These are phyloP conservation scores for Herpotrichia juniperi DNA, from an alignment of 2,329 filamentous ascomycete species.

Conservation along the genomic window DNA sequence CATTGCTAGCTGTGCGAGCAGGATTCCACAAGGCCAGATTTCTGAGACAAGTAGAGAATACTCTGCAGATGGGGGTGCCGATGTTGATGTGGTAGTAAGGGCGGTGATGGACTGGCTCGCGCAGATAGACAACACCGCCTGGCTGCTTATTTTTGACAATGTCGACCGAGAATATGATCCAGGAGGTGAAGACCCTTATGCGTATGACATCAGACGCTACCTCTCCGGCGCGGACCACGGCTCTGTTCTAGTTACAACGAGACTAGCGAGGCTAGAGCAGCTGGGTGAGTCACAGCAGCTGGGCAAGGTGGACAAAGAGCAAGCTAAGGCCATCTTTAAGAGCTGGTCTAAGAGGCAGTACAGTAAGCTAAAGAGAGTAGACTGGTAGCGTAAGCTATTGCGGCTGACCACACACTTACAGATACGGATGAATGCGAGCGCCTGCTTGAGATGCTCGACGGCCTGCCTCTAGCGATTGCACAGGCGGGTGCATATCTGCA, in stretches of 20 bases:
- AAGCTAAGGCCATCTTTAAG: conserved; percentile 23
- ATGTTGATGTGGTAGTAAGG: conserved; percentile 18
- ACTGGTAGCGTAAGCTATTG: not conserved
- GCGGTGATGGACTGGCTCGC: conserved; percentile 23
- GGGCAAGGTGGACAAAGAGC: conserved; percentile 15
- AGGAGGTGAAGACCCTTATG: conserved; percentile 7
- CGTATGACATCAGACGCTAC: conserved; percentile 17
- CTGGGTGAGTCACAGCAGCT: conserved; percentile 16
- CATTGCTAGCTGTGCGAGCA: conserved; percentile 20
- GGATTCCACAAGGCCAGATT: conserved; percentile 23
- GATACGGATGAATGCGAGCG: conserved; percentile 12
- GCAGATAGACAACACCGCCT: conserved; percentile 14
- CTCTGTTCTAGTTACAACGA: conserved; percentile 21
- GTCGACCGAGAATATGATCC: conserved; percentile 13
- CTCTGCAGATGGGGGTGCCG: conserved; percentile 9
- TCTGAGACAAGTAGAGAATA: conserved; percentile 18
- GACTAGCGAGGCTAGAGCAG: conserved; percentile 15
- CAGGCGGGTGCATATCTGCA: conserved; percentile 28
- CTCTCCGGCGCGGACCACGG: conserved; percentile 18
- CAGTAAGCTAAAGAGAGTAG: conserved; percentile 12
- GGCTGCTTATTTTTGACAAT: conserved; percentile 25
- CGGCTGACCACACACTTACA: conserved; percentile 13
- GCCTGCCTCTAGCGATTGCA: conserved; percentile 28
- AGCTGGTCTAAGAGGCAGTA: conserved; percentile 20
- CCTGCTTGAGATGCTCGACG: conserved; percentile 21